Conservation (phyloP, 441 rosid species). For the Populus hybrid region DNA sequence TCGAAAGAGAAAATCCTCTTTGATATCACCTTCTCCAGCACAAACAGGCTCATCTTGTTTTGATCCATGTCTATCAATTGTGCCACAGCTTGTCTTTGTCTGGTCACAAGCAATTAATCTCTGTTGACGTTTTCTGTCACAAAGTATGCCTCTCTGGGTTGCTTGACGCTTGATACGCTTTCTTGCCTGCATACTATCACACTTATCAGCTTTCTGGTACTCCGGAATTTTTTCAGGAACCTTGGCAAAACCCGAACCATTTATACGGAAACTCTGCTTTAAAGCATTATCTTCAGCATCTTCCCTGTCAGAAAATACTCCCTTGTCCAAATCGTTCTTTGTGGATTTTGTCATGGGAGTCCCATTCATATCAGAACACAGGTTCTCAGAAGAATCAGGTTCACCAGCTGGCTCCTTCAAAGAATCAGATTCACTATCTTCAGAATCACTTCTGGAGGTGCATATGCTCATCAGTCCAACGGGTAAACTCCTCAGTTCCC, state of each 20-base stretch:
- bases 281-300: conserved; percentile 19
- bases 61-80: not conserved
- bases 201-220: conserved; percentile 15
- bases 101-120: conserved; percentile 27
- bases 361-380: conserved; percentile 25
- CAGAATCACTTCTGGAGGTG: conserved; percentile 33
- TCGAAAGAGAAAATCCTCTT: conserved; percentile 21
- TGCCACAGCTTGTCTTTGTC: conserved; percentile 15
- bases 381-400: conserved; percentile 35
- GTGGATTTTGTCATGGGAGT: conserved; percentile 16
- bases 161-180: conserved; percentile 25
- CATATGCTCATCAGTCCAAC: conserved; percentile 30
- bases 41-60: conserved; percentile 19
- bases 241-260: conserved; percentile 12
- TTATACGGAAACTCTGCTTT: conserved; percentile 4
- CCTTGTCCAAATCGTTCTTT: conserved; percentile 12
- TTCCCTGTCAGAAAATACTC: conserved; percentile 13
- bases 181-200: conserved; percentile 18
- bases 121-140: conserved; percentile 22
- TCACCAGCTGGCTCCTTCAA: conserved; percentile 39
- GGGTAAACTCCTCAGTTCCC: conserved; percentile 60
- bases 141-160: conserved; percentile 19
- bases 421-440: conserved; percentile 39
- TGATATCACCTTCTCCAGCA: conserved; percentile 4
- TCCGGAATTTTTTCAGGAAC: conserved; percentile 11